phyloP scores from a whole-genome alignment of 192 early-diverging fungal genomes.

The Entomortierella parvispora region DNA sequence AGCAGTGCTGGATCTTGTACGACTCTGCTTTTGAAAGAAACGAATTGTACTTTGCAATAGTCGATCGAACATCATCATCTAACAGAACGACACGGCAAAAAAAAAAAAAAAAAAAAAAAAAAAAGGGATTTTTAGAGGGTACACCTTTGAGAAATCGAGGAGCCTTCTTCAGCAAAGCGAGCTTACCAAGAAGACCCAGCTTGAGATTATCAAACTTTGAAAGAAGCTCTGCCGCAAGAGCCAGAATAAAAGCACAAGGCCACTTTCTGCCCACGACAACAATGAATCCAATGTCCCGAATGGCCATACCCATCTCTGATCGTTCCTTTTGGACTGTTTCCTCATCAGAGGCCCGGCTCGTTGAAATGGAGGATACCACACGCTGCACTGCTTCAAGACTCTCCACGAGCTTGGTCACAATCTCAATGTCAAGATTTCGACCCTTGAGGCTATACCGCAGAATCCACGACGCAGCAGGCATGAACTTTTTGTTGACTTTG shows the following conservation, averaged over 20 bases:
- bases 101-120: background rate
- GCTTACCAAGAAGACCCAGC: conserved; percentile 23
- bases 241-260: conserved; percentile 57
- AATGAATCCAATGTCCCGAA: conserved; percentile 62
- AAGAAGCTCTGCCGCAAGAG: conserved; percentile 57
- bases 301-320: conserved; percentile 57
- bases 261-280: conserved; percentile 60
- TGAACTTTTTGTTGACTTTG: conserved; percentile 50
- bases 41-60: conserved; percentile 35
- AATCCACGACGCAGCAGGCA: conserved; percentile 54
- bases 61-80: conserved; percentile 10
- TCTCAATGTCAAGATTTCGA: conserved; percentile 30
- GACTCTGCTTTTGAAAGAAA: conserved; percentile 39
- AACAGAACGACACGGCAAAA: background rate
- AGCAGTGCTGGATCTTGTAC: conserved; percentile 57
- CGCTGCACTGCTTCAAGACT: conserved; percentile 6
- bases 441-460: conserved; percentile 67
- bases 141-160: too few species aligned
- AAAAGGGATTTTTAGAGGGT: background rate
- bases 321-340: background rate
- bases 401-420: conserved; percentile 27
- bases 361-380: background rate
- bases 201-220: conserved; percentile 45
- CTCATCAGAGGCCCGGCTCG: background rate
- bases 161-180: background rate